A percentile compares a stretch with the other conserved stretches of the same genome.
These are phyloP conservation scores for Coleophoma crateriformis DNA, from an alignment of 2,329 filamentous ascomycete species.

Conservation along the genomic window DNA sequence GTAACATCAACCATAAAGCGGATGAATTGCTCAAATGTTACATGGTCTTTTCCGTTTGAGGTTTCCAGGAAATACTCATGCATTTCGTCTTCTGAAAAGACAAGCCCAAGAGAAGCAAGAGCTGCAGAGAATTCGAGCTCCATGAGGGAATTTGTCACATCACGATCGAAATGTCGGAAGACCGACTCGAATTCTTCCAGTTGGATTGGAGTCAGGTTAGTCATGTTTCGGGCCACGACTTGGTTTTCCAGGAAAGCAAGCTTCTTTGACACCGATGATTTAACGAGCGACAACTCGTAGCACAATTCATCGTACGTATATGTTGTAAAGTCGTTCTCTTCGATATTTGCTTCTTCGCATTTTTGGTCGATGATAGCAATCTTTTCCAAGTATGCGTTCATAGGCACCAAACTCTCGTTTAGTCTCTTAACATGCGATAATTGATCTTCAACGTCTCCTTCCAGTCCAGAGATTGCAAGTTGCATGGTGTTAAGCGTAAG, in stretches of 20 bases:
- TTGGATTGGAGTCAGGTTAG: conserved; percentile 95
- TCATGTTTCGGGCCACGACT: conserved; percentile 97
- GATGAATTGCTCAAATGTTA: conserved; percentile 98
- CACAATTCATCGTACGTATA: conserved; percentile 95
- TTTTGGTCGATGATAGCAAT: conserved; percentile 83
- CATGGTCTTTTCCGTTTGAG: conserved; percentile 70
- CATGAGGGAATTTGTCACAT: conserved; percentile 81
- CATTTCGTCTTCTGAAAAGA: conserved; percentile 98
- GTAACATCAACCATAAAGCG: conserved; percentile 99
- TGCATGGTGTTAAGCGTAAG: conserved; percentile 92
- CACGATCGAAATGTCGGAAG: conserved; percentile 95
- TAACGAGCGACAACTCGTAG: conserved; percentile 89
- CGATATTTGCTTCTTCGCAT: conserved; percentile 94
- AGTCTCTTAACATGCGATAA: conserved; percentile 80
- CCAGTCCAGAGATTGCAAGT: conserved; percentile 89
- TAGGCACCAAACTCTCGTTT: conserved; percentile 76
- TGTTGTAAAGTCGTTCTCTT: conserved; percentile 99
- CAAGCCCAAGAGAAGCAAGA: conserved; percentile 86
- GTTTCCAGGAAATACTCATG: conserved; percentile 89
- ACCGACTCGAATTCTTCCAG: conserved; percentile 98
- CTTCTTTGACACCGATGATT: conserved; percentile 91
- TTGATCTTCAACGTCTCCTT: conserved; percentile 95
- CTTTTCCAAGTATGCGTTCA: conserved; percentile 86
- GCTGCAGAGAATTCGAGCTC: conserved; percentile 96
- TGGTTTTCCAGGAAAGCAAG: conserved; percentile 96